Evolutionary conservation across 176 grass and related monocot genomes (phyloP).

Genomic region (Alopecurus myosuroides): DNA sequence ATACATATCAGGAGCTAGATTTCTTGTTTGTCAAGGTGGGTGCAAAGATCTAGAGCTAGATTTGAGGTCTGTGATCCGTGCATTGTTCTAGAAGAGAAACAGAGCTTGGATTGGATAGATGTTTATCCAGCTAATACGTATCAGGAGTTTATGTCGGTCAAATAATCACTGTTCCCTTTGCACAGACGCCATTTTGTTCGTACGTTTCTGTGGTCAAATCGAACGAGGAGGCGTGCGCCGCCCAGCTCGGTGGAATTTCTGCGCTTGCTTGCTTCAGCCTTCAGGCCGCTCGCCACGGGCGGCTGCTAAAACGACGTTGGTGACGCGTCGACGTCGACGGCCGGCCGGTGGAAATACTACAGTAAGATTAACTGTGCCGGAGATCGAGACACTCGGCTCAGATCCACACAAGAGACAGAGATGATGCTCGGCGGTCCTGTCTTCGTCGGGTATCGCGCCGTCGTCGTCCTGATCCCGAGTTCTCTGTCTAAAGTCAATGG

Average conservation of each 20-base stretch:
- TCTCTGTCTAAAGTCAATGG: not conserved
- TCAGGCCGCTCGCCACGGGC: not conserved
- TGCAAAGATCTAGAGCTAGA: too few species aligned
- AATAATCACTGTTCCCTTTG: too few species aligned
- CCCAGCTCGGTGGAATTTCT: not conserved
- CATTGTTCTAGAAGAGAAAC: too few species aligned
- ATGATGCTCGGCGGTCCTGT: not conserved
- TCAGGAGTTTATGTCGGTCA: too few species aligned
- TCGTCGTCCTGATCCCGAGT: not conserved
- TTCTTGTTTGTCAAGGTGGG: too few species aligned
- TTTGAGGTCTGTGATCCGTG: too few species aligned
- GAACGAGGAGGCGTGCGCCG: not conserved
- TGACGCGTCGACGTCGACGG: not conserved
- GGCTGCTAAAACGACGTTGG: not conserved
- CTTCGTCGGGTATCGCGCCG: not conserved
- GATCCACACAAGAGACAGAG: constrained; percentile 1
- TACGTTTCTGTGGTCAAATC: not conserved
- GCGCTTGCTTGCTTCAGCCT: not conserved
- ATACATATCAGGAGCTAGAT: too few species aligned
- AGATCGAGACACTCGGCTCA: not conserved
- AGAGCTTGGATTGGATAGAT: too few species aligned
- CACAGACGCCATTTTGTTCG: too few species aligned
- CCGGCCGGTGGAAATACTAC: not conserved
- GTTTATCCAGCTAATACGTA: too few species aligned
- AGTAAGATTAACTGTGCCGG: not conserved